Evolutionary conservation across 1,284 basidiomycete genomes (phyloP).

Genomic region (Cryptococcus maquisensis): DNA sequence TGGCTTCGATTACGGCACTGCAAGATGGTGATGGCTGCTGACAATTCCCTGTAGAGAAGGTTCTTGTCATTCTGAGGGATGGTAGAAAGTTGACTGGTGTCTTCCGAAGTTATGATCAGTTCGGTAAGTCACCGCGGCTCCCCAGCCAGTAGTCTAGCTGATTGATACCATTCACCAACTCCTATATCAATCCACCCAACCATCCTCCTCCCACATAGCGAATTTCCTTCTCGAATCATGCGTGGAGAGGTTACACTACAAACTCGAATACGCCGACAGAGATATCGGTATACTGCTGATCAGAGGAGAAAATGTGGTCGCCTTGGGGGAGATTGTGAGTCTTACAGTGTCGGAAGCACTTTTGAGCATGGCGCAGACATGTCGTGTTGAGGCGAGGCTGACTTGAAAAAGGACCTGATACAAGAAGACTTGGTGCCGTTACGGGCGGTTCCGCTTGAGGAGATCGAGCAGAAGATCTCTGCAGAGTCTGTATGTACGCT

Average conservation of each 20-base stretch:
- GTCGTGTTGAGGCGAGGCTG: background rate
- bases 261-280: conserved; percentile 41
- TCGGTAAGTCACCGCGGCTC: conserved; percentile 61
- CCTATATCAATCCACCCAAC: background rate
- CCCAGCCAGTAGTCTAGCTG: background rate
- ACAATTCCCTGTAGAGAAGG: conserved; percentile 70
- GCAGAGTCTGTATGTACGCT: conserved; percentile 53
- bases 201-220: conserved; percentile 54
- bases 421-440: conserved; percentile 82
- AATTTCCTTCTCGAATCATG: conserved; percentile 90
- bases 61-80: conserved; percentile 93
- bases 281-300: conserved; percentile 71
- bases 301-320: conserved; percentile 96
- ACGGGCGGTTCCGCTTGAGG: conserved; percentile 64
- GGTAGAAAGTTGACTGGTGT: conserved; percentile 95
- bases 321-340: conserved; percentile 93
- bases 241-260: conserved; percentile 52
- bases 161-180: background rate
- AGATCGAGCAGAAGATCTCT: conserved; percentile 67
- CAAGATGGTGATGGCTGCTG: too few species aligned
- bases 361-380: background rate
- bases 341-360: too few species aligned
- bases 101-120: conserved; percentile 95
- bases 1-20: background rate
- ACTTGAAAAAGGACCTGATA: conserved; percentile 73